A percentile compares a stretch with the other conserved stretches of the same genome.
These are phyloP conservation scores for Paraconiothyrium brasiliense DNA, from an alignment of 2,329 filamentous ascomycete species.

Conservation along the genomic window DNA sequence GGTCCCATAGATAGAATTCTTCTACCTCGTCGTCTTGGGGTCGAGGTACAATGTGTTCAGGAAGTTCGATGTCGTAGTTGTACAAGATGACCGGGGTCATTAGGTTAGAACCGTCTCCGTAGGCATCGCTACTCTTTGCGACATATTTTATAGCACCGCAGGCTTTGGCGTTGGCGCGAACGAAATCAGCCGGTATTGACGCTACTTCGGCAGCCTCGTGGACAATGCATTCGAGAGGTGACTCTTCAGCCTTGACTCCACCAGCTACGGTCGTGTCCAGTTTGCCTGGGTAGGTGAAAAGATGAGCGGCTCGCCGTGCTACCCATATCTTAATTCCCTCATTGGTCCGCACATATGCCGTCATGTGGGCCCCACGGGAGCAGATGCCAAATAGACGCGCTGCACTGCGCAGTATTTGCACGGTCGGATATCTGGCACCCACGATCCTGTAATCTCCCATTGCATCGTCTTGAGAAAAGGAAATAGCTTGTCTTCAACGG, in stretches of 20 bases:
- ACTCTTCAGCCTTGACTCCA: slow-evolving; percentile 27
- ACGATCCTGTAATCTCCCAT: slow-evolving; percentile 17
- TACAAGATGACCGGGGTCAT: slow-evolving; percentile 46
- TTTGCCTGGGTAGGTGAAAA: slow-evolving; percentile 85
- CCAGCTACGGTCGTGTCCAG: slow-evolving; percentile 72
- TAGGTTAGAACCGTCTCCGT: slow-evolving; percentile 66
- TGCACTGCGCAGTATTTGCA: slow-evolving; percentile 48
- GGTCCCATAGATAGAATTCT: slow-evolving; percentile 76
- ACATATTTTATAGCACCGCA: slow-evolving; percentile 81
- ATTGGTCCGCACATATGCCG: slow-evolving; percentile 39
- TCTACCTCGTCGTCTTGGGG: slow-evolving; percentile 78
- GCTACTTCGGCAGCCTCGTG: slow-evolving; percentile 41
- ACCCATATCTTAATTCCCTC: slow-evolving; percentile 79
- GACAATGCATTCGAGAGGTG: slow-evolving; percentile 36
- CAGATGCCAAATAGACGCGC: slow-evolving; percentile 50
- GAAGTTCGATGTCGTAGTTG: slow-evolving; percentile 45
- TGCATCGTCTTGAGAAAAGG: slow-evolving; percentile 5
- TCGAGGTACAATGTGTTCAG: slow-evolving; percentile 26
- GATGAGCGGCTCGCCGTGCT: slow-evolving; percentile 74
- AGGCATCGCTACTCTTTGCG: slow-evolving; percentile 75
- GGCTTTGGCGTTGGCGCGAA: slow-evolving; percentile 22
- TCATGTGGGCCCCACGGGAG: slow-evolving; percentile 50
- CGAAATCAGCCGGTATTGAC: slow-evolving; percentile 28
- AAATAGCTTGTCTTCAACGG: slow-evolving; percentile 8
- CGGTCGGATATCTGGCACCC: slow-evolving; percentile 56